Conservation (phyloP, 352 stramenopile genomes). For the Phytophthora litchii region DNA sequence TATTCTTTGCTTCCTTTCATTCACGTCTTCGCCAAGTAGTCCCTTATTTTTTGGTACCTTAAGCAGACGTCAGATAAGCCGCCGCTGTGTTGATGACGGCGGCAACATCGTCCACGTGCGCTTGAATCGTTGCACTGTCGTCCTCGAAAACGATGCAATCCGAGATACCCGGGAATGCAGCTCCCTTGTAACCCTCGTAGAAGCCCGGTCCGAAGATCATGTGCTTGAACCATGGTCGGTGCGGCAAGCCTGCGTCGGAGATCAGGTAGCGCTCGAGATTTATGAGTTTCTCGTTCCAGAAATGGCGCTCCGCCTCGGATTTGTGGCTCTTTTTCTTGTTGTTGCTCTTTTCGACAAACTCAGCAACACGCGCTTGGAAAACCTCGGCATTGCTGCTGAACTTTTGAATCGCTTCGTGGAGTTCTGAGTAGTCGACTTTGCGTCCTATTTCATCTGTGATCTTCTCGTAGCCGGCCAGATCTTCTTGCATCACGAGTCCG, state of each 20-base stretch:
- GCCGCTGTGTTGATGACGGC: too few species aligned
- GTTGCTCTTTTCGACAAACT: constrained; percentile 2
- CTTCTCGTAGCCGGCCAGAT: constrained; percentile 38
- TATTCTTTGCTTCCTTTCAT: too few species aligned
- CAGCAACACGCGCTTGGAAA: constrained; percentile 31
- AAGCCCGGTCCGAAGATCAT: constrained; percentile 33
- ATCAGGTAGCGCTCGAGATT: constrained; percentile 25
- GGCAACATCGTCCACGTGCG: constrained; percentile 30
- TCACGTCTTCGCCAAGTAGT: too few species aligned
- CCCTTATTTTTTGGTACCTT: too few species aligned
- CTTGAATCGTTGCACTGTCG: constrained; percentile 21
- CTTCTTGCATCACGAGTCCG: constrained; percentile 58
- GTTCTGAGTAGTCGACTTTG: constrained; percentile 36
- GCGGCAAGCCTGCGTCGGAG: constrained; percentile 15
- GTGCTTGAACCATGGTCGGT: constrained; percentile 30
- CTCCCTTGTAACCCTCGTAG: constrained; percentile 27
- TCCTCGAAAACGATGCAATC: constrained; percentile 21
- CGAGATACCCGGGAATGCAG: constrained; percentile 28
- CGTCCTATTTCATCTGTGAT: constrained; percentile 25
- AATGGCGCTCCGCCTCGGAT: constrained; percentile 4
- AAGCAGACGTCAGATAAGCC: too few species aligned
- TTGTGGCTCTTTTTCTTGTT: constrained; percentile 20
- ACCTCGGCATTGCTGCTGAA: constrained; percentile 36
- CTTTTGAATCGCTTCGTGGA: constrained; percentile 49
- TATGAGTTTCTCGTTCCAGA: constrained; percentile 27